Percentiles rank a stretch among this genome's conserved stretches.
These are phyloP conservation scores for Lepidium didymum DNA, from an alignment of 345 rosid species.

Conservation along the genomic window DNA sequence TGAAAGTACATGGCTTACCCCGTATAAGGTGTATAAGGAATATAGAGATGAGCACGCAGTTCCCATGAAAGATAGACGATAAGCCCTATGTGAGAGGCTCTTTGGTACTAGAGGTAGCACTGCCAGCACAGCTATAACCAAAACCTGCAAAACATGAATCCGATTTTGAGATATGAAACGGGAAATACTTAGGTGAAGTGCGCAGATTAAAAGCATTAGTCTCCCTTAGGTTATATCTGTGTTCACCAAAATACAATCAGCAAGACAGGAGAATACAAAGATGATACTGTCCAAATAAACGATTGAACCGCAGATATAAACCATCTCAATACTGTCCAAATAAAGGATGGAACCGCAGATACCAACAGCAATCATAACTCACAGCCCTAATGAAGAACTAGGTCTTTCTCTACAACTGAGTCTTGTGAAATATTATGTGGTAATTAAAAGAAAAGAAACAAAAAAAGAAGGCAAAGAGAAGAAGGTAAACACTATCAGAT, in stretches of 20 bases:
- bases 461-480: neutral
- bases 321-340: neutral
- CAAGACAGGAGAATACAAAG: neutral
- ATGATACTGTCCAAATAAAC: neutral
- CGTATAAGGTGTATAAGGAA: conserved; percentile 81
- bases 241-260: neutral
- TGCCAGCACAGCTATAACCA: conserved; percentile 83
- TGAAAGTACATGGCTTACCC: conserved; percentile 44
- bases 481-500: neutral
- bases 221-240: neutral
- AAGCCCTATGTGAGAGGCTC: conserved; percentile 74
- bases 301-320: neutral
- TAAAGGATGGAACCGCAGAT: neutral
- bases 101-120: conserved; percentile 70
- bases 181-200: neutral
- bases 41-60: conserved; percentile 77
- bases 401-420: neutral
- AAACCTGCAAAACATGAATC: conserved; percentile 51
- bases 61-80: conserved; percentile 89
- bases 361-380: neutral
- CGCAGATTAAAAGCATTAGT: neutral
- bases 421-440: neutral
- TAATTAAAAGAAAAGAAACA: neutral
- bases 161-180: neutral
- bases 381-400: neutral